phyloP scores from a whole-genome alignment of 805 yeast species.

The Nakazawaea laoshanensis region DNA sequence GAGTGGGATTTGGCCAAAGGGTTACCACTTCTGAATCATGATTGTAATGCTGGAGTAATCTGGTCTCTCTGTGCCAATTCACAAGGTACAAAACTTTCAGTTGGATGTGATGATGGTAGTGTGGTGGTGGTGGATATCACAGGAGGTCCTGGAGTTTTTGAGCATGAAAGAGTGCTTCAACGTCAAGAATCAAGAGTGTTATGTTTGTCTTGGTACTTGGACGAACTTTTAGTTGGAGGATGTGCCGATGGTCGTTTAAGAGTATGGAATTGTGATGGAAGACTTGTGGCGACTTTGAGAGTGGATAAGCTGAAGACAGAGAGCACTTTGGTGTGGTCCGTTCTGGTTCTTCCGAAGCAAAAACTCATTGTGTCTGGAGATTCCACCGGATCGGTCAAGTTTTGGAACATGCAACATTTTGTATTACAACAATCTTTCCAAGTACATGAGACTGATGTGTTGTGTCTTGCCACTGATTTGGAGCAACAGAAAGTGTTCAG shows the following conservation, averaged over 20 bases:
- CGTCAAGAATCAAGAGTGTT: slow-evolving; percentile 80
- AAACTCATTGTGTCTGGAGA: slow-evolving; percentile 90
- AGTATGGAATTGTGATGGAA: slow-evolving; percentile 68
- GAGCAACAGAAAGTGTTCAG: slow-evolving; percentile 62
- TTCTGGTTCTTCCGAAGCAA: slow-evolving; percentile 50
- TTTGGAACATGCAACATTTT: slow-evolving; percentile 81
- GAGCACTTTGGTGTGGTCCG: slow-evolving; percentile 88
- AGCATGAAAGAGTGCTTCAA: slow-evolving; percentile 66
- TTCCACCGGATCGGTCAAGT: slow-evolving; percentile 87
- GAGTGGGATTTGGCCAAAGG: slow-evolving; percentile 87
- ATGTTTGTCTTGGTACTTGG: slow-evolving; percentile 66
- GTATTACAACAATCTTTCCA: slow-evolving; percentile 75
- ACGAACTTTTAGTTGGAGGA: slow-evolving; percentile 73
- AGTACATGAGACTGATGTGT: slow-evolving; percentile 86
- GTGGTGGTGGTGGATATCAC: slow-evolving; percentile 78
- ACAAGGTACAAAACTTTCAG: slow-evolving; percentile 58
- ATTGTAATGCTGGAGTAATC: slow-evolving; percentile 87
- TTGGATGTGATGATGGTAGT: slow-evolving; percentile 94
- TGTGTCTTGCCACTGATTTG: slow-evolving; percentile 57
- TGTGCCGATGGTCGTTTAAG: slow-evolving; percentile 92
- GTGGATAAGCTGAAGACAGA: slow-evolving; percentile 85
- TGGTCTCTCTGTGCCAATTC: slow-evolving; percentile 78
- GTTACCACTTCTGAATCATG: slow-evolving; percentile 63
- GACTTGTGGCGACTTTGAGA: slow-evolving; percentile 76
- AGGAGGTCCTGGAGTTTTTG: slow-evolving; percentile 80